A percentile compares a stretch with the other conserved stretches of the same genome.
These are phyloP conservation scores for Coprinopsis marcescibilis DNA, from an alignment of 768 basidiomycete genomes.

Conservation along the genomic window DNA sequence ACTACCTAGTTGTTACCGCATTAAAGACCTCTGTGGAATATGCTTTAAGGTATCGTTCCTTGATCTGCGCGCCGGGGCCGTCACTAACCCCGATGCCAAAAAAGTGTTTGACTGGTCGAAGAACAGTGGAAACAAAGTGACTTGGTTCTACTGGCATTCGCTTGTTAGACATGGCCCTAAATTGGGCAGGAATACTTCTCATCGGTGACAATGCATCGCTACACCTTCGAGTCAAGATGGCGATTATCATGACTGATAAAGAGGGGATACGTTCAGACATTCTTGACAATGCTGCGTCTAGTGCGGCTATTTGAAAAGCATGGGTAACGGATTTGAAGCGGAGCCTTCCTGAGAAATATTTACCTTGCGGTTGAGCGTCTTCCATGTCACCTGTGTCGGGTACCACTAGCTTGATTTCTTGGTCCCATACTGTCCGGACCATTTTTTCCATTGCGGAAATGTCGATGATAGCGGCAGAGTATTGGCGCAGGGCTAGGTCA, in stretches of 20 bases:
- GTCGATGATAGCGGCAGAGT: constrained; percentile 64
- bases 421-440: constrained; percentile 56
- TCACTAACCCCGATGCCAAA: constrained; percentile 56
- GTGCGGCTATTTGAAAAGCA: constrained; percentile 38
- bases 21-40: constrained; percentile 66
- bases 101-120: constrained; percentile 74
- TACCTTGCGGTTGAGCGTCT: constrained; percentile 47
- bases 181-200: constrained; percentile 84
- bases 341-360: neutral
- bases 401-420: constrained; percentile 59
- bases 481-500: constrained; percentile 60
- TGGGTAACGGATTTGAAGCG: neutral
- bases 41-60: constrained; percentile 42
- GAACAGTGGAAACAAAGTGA: constrained; percentile 75
- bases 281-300: constrained; percentile 45
- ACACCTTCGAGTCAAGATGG: constrained; percentile 73
- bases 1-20: constrained; percentile 58
- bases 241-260: constrained; percentile 57
- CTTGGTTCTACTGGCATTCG: constrained; percentile 73
- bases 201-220: constrained; percentile 82
- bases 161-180: constrained; percentile 78
- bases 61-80: constrained; percentile 57
- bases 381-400: constrained; percentile 36
- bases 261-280: constrained; percentile 50
- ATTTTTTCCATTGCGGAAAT: constrained; percentile 51